Base-by-base conservation (phyloP, 1,139 yeast genomes). In the Taphrina betulina region DNA sequence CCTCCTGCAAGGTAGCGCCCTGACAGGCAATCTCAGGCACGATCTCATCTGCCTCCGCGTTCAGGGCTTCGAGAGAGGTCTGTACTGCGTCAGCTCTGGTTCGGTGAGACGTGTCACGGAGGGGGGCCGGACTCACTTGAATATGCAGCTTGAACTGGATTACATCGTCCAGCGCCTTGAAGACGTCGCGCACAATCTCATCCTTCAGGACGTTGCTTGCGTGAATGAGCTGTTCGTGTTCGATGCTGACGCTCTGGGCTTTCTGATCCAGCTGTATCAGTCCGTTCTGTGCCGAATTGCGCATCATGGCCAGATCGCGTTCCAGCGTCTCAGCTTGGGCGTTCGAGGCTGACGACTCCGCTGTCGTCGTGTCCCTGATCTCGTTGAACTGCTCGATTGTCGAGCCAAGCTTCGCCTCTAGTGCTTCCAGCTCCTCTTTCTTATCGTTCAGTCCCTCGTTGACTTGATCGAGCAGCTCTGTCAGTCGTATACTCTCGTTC, bases 281-380 rank as follows among this genome's bases (percentile, higher is more conserved):
- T 38, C 80, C 82, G 60, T 81, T 80, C 57, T 79, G 79, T 5
- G 79, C 75, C 55, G 76, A 73, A 22, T 76, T 72, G 58, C 77
- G 77, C 68, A 81, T 75, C 17, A 75, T 71, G 56, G 80, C 77
- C 43, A 83, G 71, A 59, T 83, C 87, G 37, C 81, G 76, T 60
- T 82, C 86, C 53, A 81, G 69, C 63, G 78, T 78, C 65, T 83
- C 90, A 51, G 83, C 78, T 65, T 85, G 88, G 20, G 82, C 77
- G 54, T 80, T 77, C 58, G 80, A 77, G 29, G 79, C 71, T 37
- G 78, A 73, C 28, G 78, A 71, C 61, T 81, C 81, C 60, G 79
- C 73, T 54, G 76, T 73, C 78, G 80, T 78, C 40, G 78, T 73
- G 61, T 80, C 60, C 65, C 77, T 75, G 17, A 80, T 72, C 54